These are phyloP conservation scores for Nannochloropsis oceanica DNA, from an alignment of 108 stramenopile genomes.

Conservation along the genomic window DNA sequence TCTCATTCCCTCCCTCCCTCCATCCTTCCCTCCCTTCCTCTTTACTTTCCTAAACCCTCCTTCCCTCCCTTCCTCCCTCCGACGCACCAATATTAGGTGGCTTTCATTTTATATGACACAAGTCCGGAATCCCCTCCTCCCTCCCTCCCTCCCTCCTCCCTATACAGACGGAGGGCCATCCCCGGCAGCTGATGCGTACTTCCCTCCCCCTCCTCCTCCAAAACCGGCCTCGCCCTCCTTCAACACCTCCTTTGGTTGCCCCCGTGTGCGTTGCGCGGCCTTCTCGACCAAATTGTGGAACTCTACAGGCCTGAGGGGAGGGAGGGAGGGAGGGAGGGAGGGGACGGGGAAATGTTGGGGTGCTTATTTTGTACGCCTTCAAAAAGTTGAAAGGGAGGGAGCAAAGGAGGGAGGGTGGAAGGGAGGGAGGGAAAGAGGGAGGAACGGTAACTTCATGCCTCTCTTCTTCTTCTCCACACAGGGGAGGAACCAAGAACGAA, in stretches of 20 bases:
- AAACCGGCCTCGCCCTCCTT: slow-evolving; percentile 84
- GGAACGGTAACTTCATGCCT: too few relatives aligned
- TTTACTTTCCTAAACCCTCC: background rate
- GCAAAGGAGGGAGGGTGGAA: too few relatives aligned
- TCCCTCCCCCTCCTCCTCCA: slow-evolving; percentile 8
- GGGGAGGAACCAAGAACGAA: background rate
- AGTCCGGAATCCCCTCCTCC: too few relatives aligned
- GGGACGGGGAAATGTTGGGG: background rate
- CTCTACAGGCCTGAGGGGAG: slow-evolving; percentile 36
- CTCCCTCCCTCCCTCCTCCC: too few relatives aligned
- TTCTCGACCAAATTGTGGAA: slow-evolving; percentile 72
- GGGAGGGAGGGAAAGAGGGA: too few relatives aligned
- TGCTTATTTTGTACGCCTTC: background rate
- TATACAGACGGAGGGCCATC: too few relatives aligned
- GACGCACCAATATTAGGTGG: slow-evolving; percentile 93
- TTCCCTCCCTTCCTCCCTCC: slow-evolving; percentile 42
- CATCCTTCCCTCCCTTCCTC: background rate
- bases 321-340: background rate
- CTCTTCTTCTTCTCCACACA: background rate
- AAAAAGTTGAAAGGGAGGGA: background rate
- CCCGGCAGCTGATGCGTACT: too few relatives aligned
- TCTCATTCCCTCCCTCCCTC: background rate
- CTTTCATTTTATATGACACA: too few relatives aligned
- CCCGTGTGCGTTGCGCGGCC: slow-evolving; percentile 30
- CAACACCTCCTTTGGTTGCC: slow-evolving; percentile 74